These are phyloP conservation scores for Avena atlantica DNA, from an alignment of 176 grass and related monocot species.

Conservation along the genomic window DNA sequence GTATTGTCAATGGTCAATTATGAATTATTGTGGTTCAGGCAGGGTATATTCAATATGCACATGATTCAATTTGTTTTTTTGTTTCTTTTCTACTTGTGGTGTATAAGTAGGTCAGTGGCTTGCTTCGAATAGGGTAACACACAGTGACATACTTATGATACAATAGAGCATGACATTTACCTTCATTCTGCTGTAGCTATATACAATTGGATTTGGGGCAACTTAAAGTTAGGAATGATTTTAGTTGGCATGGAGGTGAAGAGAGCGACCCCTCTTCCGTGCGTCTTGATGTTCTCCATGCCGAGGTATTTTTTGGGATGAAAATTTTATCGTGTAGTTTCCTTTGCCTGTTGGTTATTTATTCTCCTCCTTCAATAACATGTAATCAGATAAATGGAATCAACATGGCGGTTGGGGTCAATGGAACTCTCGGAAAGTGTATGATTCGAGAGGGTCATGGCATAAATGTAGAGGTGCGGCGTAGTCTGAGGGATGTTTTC, in stretches of 20 bases:
- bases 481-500: slow-evolving; percentile 92
- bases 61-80: background rate
- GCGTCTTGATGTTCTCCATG: slow-evolving; percentile 93
- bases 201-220: slow-evolving; percentile 98
- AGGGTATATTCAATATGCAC: background rate
- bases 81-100: slow-evolving; percentile 11
- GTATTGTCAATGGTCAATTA: background rate
- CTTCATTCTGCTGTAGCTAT: slow-evolving; percentile 64
- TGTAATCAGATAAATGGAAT: slow-evolving; percentile 89
- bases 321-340: background rate
- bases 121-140: background rate
- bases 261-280: slow-evolving; percentile 83
- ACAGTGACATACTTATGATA: slow-evolving; percentile 24
- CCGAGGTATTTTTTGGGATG: slow-evolving; percentile 61
- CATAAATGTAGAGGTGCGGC: slow-evolving; percentile 86
- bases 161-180: slow-evolving; percentile 21
- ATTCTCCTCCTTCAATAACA: slow-evolving; percentile 38
- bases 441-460: slow-evolving; percentile 82
- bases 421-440: slow-evolving; percentile 75
- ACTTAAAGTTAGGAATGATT: slow-evolving; percentile 77
- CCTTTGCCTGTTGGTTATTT: slow-evolving; percentile 29
- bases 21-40: slow-evolving; percentile 27
- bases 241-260: slow-evolving; percentile 93
- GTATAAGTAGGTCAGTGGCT: background rate
- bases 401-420: slow-evolving; percentile 93